Base-by-base conservation (phyloP, 2,329 filamentous ascomycete genomes). In the Elsinoe fawcettii region DNA sequence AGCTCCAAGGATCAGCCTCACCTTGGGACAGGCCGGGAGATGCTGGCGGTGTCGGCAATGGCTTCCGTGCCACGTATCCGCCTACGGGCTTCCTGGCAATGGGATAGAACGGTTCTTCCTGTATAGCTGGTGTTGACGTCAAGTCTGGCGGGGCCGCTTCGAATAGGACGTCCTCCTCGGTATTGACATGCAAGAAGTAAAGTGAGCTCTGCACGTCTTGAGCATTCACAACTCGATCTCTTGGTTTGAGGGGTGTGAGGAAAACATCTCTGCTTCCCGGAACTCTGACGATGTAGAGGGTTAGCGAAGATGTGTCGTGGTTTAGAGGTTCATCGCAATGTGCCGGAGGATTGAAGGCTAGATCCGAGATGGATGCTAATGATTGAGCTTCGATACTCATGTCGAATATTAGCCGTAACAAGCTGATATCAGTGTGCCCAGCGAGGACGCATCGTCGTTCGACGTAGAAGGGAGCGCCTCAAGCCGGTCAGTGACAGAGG, bases 251-350 rank as follows among this genome's bases (percentile, higher is more conserved):
- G 0, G 93, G 88, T 1, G 92, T 95, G 46, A 99, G 82, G 64
- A 96, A 95, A 58, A 96, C 81, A 78, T 96, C 92, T 93, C 85
- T 83, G 61, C 88, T 95, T 20, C 92, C 92, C 1, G 93, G 93
- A 0, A 99, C 92, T 63, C 92, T 80, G 34, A 92, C 90, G 63
- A 99, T 95, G 73, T 99, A 99, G 39, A 99, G 80, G 2, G 85
- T 84, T 53, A 97, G 72, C 3, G 89, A 84, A 51, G 89, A 23
- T 1, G 27, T 8, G 12, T 14, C 23, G n/a, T n/a, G 14, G 12
- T 23, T 25, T 16, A 22, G 8, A n/a, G 41, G 18, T 5, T 47
- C 37, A 47, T 34, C 54, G n/a, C 37, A 25, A 12, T 37, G n/a
- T 23, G 43, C 20, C 7, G 54, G 54, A 5, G 54, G 54, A 12